phyloP scores from a whole-genome alignment of 2,329 filamentous ascomycete species.

The Fusarium dlaminii region DNA sequence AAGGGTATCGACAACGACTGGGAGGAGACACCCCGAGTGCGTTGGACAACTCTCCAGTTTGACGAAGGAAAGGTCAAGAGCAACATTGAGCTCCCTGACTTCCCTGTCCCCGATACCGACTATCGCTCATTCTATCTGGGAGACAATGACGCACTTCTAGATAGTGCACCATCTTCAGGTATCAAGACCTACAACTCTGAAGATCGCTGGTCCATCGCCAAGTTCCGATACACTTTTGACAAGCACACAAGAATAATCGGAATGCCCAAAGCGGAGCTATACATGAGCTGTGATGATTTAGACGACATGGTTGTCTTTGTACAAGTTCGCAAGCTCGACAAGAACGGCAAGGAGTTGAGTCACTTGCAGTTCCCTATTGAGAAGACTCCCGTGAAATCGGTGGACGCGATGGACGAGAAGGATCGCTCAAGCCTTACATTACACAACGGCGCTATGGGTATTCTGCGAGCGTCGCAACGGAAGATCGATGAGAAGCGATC shows the following conservation, averaged over 20 bases:
- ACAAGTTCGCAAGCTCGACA: slow-evolving; percentile 13
- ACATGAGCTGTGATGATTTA: slow-evolving; percentile 30
- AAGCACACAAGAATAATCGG: slow-evolving; percentile 17
- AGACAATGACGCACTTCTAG: not conserved
- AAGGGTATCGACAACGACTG: slow-evolving; percentile 32
- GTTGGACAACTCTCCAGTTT: slow-evolving; percentile 35
- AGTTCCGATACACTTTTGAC: slow-evolving; percentile 22
- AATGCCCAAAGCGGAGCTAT: slow-evolving; percentile 24
- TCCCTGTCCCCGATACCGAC: slow-evolving; percentile 14
- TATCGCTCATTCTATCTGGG: slow-evolving; percentile 13
- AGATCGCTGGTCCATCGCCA: slow-evolving; percentile 27
- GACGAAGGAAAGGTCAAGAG: slow-evolving; percentile 30
- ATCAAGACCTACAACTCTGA: slow-evolving; percentile 12
- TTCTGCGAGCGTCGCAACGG: slow-evolving; percentile 2
- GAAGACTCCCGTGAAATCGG: slow-evolving; percentile 1
- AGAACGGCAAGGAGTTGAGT: slow-evolving; percentile 8
- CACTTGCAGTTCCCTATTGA: slow-evolving; percentile 15
- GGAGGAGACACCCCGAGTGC: slow-evolving; percentile 34
- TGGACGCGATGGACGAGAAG: slow-evolving; percentile 7
- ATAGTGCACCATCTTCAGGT: not conserved
- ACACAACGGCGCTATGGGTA: slow-evolving; percentile 15
- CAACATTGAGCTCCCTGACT: slow-evolving; percentile 22
- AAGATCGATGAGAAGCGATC: slow-evolving; percentile 7
- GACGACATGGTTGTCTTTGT: slow-evolving; percentile 15
- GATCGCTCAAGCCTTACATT: slow-evolving; percentile 8